phyloP scores from a whole-genome alignment of 139 green algal genomes.

The Pseudopediastrum boryanum region DNA sequence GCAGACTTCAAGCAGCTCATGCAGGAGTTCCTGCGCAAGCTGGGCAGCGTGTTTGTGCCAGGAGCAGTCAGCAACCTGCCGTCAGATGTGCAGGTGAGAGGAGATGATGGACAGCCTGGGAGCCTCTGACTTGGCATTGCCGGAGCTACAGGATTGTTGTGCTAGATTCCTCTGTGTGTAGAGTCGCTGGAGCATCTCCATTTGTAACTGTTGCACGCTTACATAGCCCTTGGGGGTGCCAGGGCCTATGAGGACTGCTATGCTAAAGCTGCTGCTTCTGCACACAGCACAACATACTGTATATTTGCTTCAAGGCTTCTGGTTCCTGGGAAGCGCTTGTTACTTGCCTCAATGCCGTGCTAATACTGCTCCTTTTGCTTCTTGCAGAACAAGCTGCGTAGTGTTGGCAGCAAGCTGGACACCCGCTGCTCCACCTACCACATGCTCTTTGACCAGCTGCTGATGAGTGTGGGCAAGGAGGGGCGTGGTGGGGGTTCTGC shows the following conservation, averaged over 20 bases:
- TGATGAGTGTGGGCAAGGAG: slow-evolving; percentile 16
- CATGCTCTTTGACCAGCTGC: slow-evolving; percentile 39
- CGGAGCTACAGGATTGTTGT: too few species aligned
- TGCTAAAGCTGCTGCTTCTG: too few species aligned
- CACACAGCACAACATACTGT: too few species aligned
- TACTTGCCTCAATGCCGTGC: too few species aligned
- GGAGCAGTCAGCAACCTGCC: slow-evolving; percentile 6
- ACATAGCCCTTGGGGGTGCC: too few species aligned
- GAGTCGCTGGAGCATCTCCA: too few species aligned
- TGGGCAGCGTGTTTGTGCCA: slow-evolving; percentile 22
- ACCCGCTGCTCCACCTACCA: slow-evolving; percentile 34
- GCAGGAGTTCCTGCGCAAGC: slow-evolving; percentile 13
- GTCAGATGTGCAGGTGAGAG: slow-evolving; percentile 19
- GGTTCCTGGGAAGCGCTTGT: too few species aligned
- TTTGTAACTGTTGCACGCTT: too few species aligned
- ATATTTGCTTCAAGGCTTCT: too few species aligned
- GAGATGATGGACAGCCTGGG: background rate
- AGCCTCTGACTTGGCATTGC: too few species aligned
- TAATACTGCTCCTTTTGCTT: background rate
- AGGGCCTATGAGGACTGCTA: too few species aligned
- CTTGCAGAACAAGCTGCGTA: slow-evolving; percentile 25
- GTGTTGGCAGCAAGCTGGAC: slow-evolving; percentile 21
- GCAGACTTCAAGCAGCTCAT: slow-evolving; percentile 32
- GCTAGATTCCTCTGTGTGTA: too few species aligned
- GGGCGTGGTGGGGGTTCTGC: slow-evolving; percentile 4